Base-by-base conservation (phyloP, 1,139 yeast genomes). In the Blastobotrys apis region DNA sequence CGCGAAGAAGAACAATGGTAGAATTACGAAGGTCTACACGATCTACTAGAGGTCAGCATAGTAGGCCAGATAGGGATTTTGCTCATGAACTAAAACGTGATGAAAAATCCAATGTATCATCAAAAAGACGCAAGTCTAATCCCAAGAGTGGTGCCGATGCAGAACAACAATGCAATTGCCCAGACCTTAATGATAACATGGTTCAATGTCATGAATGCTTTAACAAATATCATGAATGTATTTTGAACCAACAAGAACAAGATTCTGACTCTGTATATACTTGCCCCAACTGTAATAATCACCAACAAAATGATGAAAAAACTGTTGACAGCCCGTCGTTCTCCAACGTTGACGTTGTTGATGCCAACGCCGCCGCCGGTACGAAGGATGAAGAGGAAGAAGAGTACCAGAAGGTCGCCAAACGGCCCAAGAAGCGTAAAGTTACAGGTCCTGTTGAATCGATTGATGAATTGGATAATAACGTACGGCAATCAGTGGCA, bases 1-100 rank as follows among this genome's bases (percentile, higher is more conserved):
- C n/a, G n/a, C n/a, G n/a, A n/a, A n/a, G n/a, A n/a, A n/a, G n/a
- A n/a, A n/a, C n/a, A n/a, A n/a, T n/a, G n/a, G n/a, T 33, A 16
- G 25, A 33, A 15, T 44, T 58, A 5, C 68, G 74, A 43, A 64
- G 75, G 30, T 72, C 76, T 1, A 50, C 70, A 1, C 59, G 77
- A 43, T 54, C 71, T 2, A 73, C 70, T 27, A 70, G 67, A 49
- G 77, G 77, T 13, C 57, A 62, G 47, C 67, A 72, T 45, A 45
- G 64, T n/a, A 59, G 67, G 16, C 53, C 64, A 23, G 67, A 63
- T 32, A 53, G 50, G 12, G 54, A 57, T 51, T 32, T 51, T 41
- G 46, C 49, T 40, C 45, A 51, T 47, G 51, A 47, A 27, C 43
- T 35, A 13, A 17, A 32, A 13, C 37, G 27, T 5, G 26, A 20